Conservation (phyloP, 306 rosid genomes). For the Prinsepia uniflora region DNA sequence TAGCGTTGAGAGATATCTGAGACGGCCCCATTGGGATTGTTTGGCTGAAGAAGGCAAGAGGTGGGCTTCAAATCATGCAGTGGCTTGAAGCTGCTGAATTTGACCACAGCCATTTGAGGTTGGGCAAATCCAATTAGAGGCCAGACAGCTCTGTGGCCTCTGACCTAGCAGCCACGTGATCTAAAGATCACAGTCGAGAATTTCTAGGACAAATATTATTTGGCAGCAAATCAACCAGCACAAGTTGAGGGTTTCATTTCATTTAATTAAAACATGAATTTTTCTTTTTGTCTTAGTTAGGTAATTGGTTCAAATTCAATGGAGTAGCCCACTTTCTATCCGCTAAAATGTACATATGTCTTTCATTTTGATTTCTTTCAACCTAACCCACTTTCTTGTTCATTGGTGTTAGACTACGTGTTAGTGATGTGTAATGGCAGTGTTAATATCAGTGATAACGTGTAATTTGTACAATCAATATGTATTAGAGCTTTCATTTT, state of each 20-base stretch:
- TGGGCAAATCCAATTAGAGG: constrained; percentile 3
- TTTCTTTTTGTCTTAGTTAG: too few species aligned
- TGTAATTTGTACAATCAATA: too few species aligned
- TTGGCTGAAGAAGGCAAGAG: constrained; percentile 33
- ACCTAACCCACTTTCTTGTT: not conserved
- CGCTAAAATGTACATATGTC: not conserved
- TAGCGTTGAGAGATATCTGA: constrained; percentile 16
- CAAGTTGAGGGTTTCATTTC: not conserved
- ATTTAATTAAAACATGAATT: not conserved
- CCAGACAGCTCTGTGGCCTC: constrained; percentile 24
- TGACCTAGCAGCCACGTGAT: constrained; percentile 59
- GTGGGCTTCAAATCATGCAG: not conserved
- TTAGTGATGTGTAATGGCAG: not conserved
- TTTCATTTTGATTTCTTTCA: not conserved
- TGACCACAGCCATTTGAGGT: constrained; percentile 15
- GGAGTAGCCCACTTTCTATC: not conserved
- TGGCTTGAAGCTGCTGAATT: constrained; percentile 16
- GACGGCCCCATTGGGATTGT: constrained; percentile 29
- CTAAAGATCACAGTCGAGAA: constrained; percentile 37
- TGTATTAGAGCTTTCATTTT: not conserved
- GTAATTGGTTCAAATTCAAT: too few species aligned
- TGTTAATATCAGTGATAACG: too few species aligned
- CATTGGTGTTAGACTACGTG: not conserved
- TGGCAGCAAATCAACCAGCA: constrained; percentile 3
- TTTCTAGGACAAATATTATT: constrained; percentile 41